Conservation (phyloP, 2,329 filamentous ascomycete genomes). For the Penicillium sp. region DNA sequence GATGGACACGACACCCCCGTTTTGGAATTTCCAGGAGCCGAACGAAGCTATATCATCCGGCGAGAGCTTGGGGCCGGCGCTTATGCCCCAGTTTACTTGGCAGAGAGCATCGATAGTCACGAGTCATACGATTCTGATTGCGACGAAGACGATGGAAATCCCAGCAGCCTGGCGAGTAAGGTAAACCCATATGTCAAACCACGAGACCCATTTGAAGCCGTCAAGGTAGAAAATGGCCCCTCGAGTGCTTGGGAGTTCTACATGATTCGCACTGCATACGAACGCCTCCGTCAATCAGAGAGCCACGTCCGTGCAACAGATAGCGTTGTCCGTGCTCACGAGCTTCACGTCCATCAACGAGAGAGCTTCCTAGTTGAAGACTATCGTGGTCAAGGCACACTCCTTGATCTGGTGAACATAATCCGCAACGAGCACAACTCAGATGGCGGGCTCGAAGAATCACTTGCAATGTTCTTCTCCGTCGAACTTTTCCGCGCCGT, state of each 20-base stretch:
- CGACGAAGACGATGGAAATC: slow-evolving; percentile 41
- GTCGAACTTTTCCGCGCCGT: slow-evolving; percentile 89
- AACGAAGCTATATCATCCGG: slow-evolving; percentile 74
- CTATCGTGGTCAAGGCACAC: slow-evolving; percentile 84
- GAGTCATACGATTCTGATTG: slow-evolving; percentile 39
- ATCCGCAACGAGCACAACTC: slow-evolving; percentile 68
- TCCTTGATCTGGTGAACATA: slow-evolving; percentile 92
- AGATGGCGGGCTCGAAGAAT: slow-evolving; percentile 80
- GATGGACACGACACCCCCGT: slow-evolving; percentile 64
- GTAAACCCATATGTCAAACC: slow-evolving; percentile 26
- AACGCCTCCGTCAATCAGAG: slow-evolving; percentile 66
- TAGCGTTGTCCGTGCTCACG: slow-evolving; percentile 81
- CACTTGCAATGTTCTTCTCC: slow-evolving; percentile 91
- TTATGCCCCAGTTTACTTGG: slow-evolving; percentile 92
- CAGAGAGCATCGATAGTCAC: slow-evolving; percentile 70
- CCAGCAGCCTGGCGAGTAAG: slow-evolving; percentile 52
- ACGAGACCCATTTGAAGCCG: slow-evolving; percentile 72
- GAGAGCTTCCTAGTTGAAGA: slow-evolving; percentile 90
- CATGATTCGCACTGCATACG: slow-evolving; percentile 83
- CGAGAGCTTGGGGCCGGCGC: slow-evolving; percentile 90
- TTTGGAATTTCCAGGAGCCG: slow-evolving; percentile 69
- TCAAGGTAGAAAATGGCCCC: slow-evolving; percentile 87
- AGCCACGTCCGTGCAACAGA: slow-evolving; percentile 69
- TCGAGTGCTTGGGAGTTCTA: slow-evolving; percentile 94
- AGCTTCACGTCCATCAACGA: slow-evolving; percentile 88